Conservation (phyloP, 345 rosid genomes). For the Acer negundo region DNA sequence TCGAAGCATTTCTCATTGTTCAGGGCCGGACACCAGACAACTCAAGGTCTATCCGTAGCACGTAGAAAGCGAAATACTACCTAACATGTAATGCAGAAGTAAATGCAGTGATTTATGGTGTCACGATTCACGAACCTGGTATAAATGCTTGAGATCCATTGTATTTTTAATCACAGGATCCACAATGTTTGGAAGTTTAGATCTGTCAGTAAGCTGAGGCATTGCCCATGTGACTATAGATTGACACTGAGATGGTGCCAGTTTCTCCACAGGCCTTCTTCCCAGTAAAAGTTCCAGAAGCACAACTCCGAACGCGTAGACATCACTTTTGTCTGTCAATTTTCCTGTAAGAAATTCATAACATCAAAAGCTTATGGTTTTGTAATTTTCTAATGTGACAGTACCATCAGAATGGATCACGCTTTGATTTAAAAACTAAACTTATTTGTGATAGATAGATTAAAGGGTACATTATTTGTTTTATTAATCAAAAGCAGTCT, state of each 20-base stretch:
- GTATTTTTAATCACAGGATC: slow-evolving; percentile 79
- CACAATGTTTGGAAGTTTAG: slow-evolving; percentile 76
- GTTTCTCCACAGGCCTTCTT: slow-evolving; percentile 84
- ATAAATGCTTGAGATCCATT: slow-evolving; percentile 82
- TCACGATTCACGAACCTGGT: slow-evolving; percentile 60
- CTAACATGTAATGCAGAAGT: not conserved
- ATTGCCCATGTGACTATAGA: slow-evolving; percentile 98
- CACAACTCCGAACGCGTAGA: slow-evolving; percentile 94
- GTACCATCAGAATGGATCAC: not conserved
- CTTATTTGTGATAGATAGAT: not conserved
- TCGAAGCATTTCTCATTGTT: too few species aligned
- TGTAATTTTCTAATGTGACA: not conserved
- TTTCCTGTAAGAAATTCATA: slow-evolving; percentile 49
- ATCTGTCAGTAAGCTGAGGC: slow-evolving; percentile 96
- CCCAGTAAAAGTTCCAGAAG: slow-evolving; percentile 90
- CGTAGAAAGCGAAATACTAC: not conserved
- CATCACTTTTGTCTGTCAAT: slow-evolving; percentile 95
- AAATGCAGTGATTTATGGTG: not conserved
- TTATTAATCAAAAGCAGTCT: not conserved
- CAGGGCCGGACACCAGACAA: too few species aligned
- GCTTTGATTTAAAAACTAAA: not conserved
- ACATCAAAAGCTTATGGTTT: not conserved
- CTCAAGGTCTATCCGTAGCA: not conserved
- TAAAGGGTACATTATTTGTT: too few species aligned
- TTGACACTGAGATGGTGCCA: slow-evolving; percentile 85